Conservation (phyloP, 2,329 filamentous ascomycete genomes). For the Diplocarpon mali region DNA sequence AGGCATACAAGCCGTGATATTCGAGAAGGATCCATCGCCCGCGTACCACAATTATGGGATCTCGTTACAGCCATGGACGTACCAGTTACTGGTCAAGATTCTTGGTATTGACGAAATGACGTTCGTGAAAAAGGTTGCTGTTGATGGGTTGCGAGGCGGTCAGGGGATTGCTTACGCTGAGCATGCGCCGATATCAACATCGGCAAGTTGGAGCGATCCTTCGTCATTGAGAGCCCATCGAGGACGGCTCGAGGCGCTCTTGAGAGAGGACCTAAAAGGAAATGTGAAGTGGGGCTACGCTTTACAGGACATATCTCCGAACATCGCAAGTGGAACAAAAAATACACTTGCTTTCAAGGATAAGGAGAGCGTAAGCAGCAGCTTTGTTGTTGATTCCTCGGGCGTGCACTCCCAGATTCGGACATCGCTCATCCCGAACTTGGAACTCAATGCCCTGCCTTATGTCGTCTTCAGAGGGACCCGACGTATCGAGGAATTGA, state of each 20-base stretch:
- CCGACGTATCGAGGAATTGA: background rate
- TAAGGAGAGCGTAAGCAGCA: background rate
- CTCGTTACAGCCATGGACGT: slow-evolving; percentile 7
- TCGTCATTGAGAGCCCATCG: slow-evolving; percentile 8
- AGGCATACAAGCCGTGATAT: slow-evolving; percentile 7
- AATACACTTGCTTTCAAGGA: slow-evolving; percentile 5
- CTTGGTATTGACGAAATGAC: slow-evolving; percentile 5
- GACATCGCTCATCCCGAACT: slow-evolving; percentile 1
- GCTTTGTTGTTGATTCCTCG: slow-evolving; percentile 5
- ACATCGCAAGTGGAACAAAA: background rate
- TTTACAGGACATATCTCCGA: background rate
- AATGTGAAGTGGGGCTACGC: slow-evolving; percentile 6
- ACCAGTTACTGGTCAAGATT: slow-evolving; percentile 6
- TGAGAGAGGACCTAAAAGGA: slow-evolving; percentile 8
- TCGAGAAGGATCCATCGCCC: slow-evolving; percentile 7
- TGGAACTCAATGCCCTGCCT: slow-evolving; percentile 6
- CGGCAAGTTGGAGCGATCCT: background rate
- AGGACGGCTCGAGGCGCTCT: slow-evolving; percentile 7
- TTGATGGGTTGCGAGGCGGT: slow-evolving; percentile 5
- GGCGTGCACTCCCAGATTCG: slow-evolving; percentile 9
- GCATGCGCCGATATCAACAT: background rate
- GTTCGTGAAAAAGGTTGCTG: slow-evolving; percentile 5
- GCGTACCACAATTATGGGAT: slow-evolving; percentile 10
- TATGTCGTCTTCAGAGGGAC: slow-evolving; percentile 10
- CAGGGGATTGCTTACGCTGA: background rate